Conservation (phyloP, 192 early-diverging fungal genomes). For the Gaertneriomyces semiglobifer region DNA sequence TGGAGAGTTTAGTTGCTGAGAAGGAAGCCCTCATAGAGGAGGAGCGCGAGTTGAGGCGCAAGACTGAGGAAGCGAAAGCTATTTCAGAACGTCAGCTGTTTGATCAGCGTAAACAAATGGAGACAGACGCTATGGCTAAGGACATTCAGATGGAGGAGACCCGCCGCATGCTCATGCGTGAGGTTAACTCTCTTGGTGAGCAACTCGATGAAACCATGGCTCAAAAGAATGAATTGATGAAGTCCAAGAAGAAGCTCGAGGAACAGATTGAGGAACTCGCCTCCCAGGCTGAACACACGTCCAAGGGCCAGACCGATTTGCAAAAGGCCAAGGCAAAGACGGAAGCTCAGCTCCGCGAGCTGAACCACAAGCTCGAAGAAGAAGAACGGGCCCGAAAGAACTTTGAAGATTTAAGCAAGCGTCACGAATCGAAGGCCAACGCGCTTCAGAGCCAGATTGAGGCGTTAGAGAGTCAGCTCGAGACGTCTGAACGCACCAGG, state of each 20-base stretch:
- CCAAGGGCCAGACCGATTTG: slow-evolving; percentile 62
- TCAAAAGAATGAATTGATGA: slow-evolving; percentile 57
- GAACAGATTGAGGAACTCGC: slow-evolving; percentile 59
- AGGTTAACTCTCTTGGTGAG: slow-evolving; percentile 58
- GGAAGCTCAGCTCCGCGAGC: slow-evolving; percentile 49
- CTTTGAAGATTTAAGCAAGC: slow-evolving; percentile 66
- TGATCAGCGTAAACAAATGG: slow-evolving; percentile 64
- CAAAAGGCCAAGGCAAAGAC: slow-evolving; percentile 62
- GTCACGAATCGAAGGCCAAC: slow-evolving; percentile 69
- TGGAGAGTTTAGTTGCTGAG: slow-evolving; percentile 60
- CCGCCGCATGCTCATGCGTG: slow-evolving; percentile 60
- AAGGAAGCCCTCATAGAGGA: slow-evolving; percentile 61
- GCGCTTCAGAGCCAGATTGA: slow-evolving; percentile 61
- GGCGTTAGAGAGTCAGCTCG: slow-evolving; percentile 56
- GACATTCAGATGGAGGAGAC: slow-evolving; percentile 72
- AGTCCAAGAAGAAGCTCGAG: slow-evolving; percentile 59
- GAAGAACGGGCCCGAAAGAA: slow-evolving; percentile 59
- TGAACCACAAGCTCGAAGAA: slow-evolving; percentile 54
- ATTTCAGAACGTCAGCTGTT: slow-evolving; percentile 61
- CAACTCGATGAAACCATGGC: slow-evolving; percentile 49
- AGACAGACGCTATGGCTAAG: slow-evolving; percentile 55
- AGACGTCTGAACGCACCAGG: slow-evolving; percentile 54
- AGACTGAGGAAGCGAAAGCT: slow-evolving; percentile 58
- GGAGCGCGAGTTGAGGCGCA: slow-evolving; percentile 51
- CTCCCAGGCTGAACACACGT: slow-evolving; percentile 54